These are phyloP conservation scores for Boletus insuetus DNA, from an alignment of 768 basidiomycete species.

Conservation along the genomic window DNA sequence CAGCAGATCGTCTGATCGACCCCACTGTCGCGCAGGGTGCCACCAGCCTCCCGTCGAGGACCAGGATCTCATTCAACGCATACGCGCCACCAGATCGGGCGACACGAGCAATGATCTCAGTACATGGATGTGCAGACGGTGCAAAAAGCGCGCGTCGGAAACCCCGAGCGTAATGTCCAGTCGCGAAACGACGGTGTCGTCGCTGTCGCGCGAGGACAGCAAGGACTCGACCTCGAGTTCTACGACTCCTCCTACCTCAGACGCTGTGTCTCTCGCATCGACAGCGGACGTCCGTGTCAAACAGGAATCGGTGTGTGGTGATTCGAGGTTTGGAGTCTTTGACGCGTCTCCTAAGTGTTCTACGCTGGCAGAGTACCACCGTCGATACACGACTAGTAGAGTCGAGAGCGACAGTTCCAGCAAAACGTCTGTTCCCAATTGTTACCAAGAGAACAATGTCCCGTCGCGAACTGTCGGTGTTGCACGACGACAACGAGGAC, in stretches of 20 bases:
- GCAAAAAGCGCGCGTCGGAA: slow-evolving; percentile 20
- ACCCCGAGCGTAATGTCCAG: slow-evolving; percentile 3
- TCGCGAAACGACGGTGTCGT: slow-evolving; percentile 7
- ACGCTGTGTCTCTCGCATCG: background rate
- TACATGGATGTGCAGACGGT: slow-evolving; percentile 32
- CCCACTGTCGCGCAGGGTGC: slow-evolving; percentile 22
- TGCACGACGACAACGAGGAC: background rate
- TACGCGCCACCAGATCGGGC: slow-evolving; percentile 24
- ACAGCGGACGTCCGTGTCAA: background rate
- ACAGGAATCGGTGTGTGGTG: slow-evolving; percentile 12
- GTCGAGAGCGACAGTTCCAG: background rate
- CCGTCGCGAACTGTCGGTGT: slow-evolving; percentile 7
- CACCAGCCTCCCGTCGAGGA: slow-evolving; percentile 31
- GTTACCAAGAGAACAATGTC: background rate
- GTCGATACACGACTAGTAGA: background rate
- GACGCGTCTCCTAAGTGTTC: slow-evolving; percentile 2
- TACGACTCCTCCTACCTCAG: background rate
- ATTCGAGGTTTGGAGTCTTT: background rate
- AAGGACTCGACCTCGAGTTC: background rate
- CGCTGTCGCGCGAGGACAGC: background rate
- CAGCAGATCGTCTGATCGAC: background rate
- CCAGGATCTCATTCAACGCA: slow-evolving; percentile 20
- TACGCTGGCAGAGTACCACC: background rate
- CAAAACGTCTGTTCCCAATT: no score
- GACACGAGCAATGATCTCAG: slow-evolving; percentile 23